Percentiles rank a stretch among this genome's conserved stretches.
These are phyloP conservation scores for Aspergillus sclerotiicarbonarius DNA, from an alignment of 495 filamentous ascomycete genomes.

Conservation along the genomic window DNA sequence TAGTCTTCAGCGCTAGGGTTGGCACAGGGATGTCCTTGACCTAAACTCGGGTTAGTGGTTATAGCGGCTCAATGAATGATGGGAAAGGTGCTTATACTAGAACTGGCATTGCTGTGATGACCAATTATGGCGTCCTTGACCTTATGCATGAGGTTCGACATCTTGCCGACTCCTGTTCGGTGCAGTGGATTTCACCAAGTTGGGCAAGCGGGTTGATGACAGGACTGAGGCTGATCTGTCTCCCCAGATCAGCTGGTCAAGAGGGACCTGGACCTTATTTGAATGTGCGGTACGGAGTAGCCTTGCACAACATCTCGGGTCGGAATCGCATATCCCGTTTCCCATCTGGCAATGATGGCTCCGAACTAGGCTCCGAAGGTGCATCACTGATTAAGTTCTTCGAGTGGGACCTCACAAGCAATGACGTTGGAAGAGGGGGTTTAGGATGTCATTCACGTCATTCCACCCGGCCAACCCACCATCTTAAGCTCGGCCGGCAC, in stretches of 20 bases:
- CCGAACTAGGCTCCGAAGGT: too few species aligned
- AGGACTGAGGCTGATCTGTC: too few species aligned
- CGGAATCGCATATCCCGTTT: too few species aligned
- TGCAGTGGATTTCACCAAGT: neutral
- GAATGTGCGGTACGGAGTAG: too few species aligned
- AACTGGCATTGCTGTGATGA: conserved; percentile 22
- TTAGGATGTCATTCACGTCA: conserved; percentile 5
- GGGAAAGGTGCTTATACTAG: conserved; percentile 7
- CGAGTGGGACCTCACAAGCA: neutral
- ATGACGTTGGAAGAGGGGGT: neutral
- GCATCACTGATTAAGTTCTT: too few species aligned
- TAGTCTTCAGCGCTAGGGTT: conserved; percentile 33
- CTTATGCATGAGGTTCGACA: conserved; percentile 70
- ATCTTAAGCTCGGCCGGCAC: neutral
- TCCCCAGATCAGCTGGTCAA: too few species aligned
- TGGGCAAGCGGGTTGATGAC: too few species aligned
- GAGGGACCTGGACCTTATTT: too few species aligned
- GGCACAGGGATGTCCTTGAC: conserved; percentile 32
- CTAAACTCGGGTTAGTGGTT: conserved; percentile 5
- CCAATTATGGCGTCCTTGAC: conserved; percentile 65
- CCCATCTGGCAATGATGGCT: too few species aligned
- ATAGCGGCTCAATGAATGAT: neutral
- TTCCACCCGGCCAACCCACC: neutral
- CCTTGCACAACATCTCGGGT: too few species aligned
- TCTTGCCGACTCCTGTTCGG: conserved; percentile 36